Evolutionary conservation across 768 basidiomycete genomes (phyloP), one percentile per base, ranked within the genome.

Genomic region (Leccinum arenicola): DNA sequence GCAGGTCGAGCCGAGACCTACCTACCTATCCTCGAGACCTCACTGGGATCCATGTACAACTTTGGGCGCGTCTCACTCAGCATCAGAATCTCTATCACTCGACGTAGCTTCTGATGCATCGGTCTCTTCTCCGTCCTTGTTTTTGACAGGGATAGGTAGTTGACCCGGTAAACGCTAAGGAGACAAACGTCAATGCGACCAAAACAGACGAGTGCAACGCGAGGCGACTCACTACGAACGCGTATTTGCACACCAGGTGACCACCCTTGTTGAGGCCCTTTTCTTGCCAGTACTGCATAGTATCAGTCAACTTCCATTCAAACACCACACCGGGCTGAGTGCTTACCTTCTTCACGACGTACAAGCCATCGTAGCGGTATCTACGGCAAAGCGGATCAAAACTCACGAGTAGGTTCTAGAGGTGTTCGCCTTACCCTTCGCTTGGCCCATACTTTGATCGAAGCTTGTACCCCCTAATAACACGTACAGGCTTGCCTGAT

Each of bases 341-440:
- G 47, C 75, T 52, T 60, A 83, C 90, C 77, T 86, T 85, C 72
- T 88, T 88, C 15, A 93, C 88, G 2, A 67, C 75, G 68, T 96
- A 97, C 11, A 97, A 77, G 1, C 95, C 95, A 65, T 96, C 94
- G 67, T 97, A 97, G 9, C 93, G 85, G 69, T 95, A 97, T 25
- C 91, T 90, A 55, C 7, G 57, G 23, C 25, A 3, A 25, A 27
- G 10, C 12, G 27, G 27, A 29, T 60, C 0, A 51, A 35, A 25
- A 25, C 55, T 36, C 21, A 36, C 40, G 23, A 36, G 10, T 49
- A n/a, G 12, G 27, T n/a, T 40, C 17, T 52, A 47, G 11, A 17
- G 9, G 10, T 2, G 60, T 12, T 52, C 9, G 15, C 15, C 60
- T 54, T 63, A 89, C 86, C 93, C 93, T 78, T 90, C 86, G 25